Percentiles rank a stretch among this genome's conserved stretches.
phyloP scores from a whole-genome alignment of 1,284 basidiomycete genomes.

The Xerocomus minutiporus region DNA sequence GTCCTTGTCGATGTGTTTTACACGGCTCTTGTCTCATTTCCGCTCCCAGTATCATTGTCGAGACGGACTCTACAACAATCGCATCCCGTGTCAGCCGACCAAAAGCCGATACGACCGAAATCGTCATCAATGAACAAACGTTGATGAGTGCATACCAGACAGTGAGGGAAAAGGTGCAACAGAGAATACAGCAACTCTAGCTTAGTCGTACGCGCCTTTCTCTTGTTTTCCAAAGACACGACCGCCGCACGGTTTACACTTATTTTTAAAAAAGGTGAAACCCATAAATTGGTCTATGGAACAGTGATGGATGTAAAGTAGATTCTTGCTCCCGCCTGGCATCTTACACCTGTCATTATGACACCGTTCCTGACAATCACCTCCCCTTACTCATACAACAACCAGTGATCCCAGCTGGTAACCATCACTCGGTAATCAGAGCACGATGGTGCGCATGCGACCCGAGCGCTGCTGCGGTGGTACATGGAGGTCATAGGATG shows the following conservation, averaged over 20 bases:
- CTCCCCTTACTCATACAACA: slow-evolving; percentile 14
- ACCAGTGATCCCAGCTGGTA: neutral
- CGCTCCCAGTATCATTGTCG: slow-evolving; percentile 81
- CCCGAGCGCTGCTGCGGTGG: neutral
- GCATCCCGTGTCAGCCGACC: slow-evolving; percentile 93
- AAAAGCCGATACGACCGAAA: slow-evolving; percentile 89
- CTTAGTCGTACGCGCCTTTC: too few species aligned
- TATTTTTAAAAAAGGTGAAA: neutral
- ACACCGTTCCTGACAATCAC: slow-evolving; percentile 1
- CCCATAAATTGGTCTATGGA: neutral
- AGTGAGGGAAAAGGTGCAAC: slow-evolving; percentile 75
- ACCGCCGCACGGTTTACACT: neutral
- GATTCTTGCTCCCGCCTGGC: neutral
- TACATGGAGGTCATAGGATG: slow-evolving; percentile 10
- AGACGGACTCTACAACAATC: slow-evolving; percentile 94
- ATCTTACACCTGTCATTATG: slow-evolving; percentile 13
- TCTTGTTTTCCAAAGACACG: neutral
- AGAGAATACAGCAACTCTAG: slow-evolving; percentile 53
- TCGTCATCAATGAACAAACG: slow-evolving; percentile 98
- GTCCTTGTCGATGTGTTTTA: neutral
- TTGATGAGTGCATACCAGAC: slow-evolving; percentile 89
- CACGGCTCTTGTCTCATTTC: slow-evolving; percentile 10
- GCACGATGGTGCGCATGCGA: neutral
- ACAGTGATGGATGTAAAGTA: slow-evolving; percentile 11
- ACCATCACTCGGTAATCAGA: neutral